A percentile compares a stretch with the other conserved stretches of the same genome.
These are phyloP conservation scores for Monilinia vaccinii-corymbosi DNA, from an alignment of 2,329 filamentous ascomycete species.

Conservation along the genomic window DNA sequence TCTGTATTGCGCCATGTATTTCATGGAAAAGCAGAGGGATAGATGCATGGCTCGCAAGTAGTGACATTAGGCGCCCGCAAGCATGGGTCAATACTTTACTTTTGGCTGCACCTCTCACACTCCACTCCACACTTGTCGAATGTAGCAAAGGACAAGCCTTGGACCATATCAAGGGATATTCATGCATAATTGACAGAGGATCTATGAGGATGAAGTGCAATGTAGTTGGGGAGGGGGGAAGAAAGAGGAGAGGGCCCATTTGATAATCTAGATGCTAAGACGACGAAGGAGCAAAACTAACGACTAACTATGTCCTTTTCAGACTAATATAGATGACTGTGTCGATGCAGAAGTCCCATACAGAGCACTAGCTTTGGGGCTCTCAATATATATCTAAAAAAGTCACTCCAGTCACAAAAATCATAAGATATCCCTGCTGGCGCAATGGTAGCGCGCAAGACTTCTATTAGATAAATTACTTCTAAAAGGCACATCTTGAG, in stretches of 20 bases:
- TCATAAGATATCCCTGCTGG: conserved; percentile 1
- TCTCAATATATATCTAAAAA: rapidly evolving
- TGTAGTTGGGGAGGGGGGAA: neutral
- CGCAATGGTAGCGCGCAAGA: conserved; percentile 7
- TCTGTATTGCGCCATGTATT: too few species aligned
- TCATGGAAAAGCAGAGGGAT: too few species aligned
- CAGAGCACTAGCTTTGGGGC: neutral
- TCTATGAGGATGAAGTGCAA: neutral
- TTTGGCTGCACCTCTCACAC: too few species aligned
- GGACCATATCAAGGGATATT: neutral
- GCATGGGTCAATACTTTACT: too few species aligned
- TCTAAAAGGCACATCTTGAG: neutral
- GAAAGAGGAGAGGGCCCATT: too few species aligned
- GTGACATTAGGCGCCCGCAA: too few species aligned
- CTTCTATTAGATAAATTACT: neutral
- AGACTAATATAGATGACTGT: neutral
- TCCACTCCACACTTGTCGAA: neutral
- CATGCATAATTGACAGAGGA: neutral
- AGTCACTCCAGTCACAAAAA: rapidly evolving
- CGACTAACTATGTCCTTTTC: neutral
- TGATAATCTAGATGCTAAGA: too few species aligned
- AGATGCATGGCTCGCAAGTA: too few species aligned
- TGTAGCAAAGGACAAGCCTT: neutral
- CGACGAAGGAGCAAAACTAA: neutral
- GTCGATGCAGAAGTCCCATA: neutral